Evolutionary conservation across 352 stramenopile species (phyloP), one percentile per base, ranked within the genome.

Genomic region (Peronospora destructor): DNA sequence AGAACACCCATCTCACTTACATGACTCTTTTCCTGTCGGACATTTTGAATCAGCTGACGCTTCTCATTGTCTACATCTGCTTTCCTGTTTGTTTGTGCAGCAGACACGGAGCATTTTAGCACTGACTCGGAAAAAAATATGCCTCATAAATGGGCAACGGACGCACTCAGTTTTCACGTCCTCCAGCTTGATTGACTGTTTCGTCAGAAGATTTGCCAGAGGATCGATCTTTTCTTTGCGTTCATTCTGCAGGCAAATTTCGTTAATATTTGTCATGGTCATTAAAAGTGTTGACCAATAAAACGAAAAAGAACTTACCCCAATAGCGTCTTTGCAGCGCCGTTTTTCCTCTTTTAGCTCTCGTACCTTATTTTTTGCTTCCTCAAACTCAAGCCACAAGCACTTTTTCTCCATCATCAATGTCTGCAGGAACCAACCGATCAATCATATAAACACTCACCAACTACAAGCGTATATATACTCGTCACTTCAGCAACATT

Each of bases 341-440:
- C 84, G 73, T 44, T 90, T 91, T 30, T 87, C 68, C 10, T 51
- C 50, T 33, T 87, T 89, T 1, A 91, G 47, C 43, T 76, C 65
- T 28, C 87, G 66, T 3, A 91, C 76, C 25, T 91, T 52, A 0
- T 46, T 45, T 49, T 90, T 89, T 25, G 72, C 71, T 25, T 91
- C 69, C 44, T 92, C 76, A 48, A 91, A 89, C 45, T 90, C 65
- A 21, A 94, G 74, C 84, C 82, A 94, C 28, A 91, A 33, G 19
- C 80, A 85, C 34, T 93, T 92, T 46, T 91, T 90, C 64, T 94
- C 73, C 75, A 94, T 89, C 41, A 91, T 52, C 8, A 68, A 63
- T 9, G 81, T 91, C 75, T 91, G 56, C 10, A 60, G 28, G 16
- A n/a, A 36, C 10, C 28, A 55, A 33, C 10, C 29, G 11, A 14